These are phyloP conservation scores for Chytriomyces sp. DNA, from an alignment of 192 early-diverging fungal genomes.

Conservation along the genomic window DNA sequence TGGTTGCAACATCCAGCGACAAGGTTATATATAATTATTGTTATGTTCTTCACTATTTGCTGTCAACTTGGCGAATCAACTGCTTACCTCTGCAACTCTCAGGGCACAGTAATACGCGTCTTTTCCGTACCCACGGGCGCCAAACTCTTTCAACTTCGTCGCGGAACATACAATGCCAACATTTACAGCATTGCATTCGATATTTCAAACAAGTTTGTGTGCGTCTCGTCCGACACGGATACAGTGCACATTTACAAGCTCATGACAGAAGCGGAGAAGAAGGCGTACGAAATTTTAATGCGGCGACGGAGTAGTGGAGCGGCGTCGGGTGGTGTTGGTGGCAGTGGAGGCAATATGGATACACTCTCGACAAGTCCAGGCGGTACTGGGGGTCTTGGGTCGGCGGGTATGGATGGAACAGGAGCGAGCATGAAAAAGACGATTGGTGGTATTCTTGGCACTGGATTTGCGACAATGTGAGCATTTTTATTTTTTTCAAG, in stretches of 20 bases:
- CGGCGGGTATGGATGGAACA: neutral
- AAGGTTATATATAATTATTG: constrained; percentile 64
- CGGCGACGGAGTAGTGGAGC: neutral
- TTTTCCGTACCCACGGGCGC: constrained; percentile 85
- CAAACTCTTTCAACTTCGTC: constrained; percentile 90
- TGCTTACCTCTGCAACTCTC: neutral
- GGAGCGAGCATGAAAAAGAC: constrained; percentile 4
- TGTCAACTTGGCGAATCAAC: constrained; percentile 8
- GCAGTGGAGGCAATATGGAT: no score
- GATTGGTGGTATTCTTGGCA: constrained; percentile 19
- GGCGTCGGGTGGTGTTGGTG: neutral
- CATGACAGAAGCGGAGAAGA: constrained; percentile 36
- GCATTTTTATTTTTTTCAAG: neutral
- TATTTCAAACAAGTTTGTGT: constrained; percentile 67
- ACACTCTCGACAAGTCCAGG: no score
- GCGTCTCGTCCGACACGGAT: constrained; percentile 89
- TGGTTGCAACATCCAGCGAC: constrained; percentile 94
- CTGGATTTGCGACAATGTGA: constrained; percentile 1
- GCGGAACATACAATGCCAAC: constrained; percentile 89
- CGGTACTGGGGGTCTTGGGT: no score
- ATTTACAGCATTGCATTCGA: constrained; percentile 95
- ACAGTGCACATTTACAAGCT: constrained; percentile 96
- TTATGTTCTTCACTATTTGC: neutral
- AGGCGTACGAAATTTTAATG: neutral
- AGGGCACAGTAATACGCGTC: constrained; percentile 95